Conservation (phyloP, 1,139 yeast species). For the Nakaseomyces bracarensis region DNA sequence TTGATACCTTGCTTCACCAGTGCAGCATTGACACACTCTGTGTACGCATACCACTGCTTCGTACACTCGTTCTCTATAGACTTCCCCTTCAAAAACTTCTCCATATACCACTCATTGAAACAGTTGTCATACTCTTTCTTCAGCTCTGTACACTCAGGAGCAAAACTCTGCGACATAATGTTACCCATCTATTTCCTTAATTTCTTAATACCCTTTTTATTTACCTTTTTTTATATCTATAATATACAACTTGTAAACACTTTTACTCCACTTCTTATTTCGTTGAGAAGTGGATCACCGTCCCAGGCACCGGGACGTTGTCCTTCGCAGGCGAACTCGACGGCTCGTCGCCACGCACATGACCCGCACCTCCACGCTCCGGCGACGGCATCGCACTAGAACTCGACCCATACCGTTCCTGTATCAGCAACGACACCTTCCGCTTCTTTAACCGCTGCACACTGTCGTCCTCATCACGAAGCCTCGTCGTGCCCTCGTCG, state of each 20-base stretch:
- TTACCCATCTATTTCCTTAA: constrained; percentile 55
- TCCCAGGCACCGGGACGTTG: constrained; percentile 16
- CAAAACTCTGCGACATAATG: constrained; percentile 82
- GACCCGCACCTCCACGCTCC: constrained; percentile 11
- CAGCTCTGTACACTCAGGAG: constrained; percentile 89
- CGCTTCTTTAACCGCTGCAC: constrained; percentile 27
- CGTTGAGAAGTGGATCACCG: constrained; percentile 21
- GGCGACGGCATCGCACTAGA: constrained; percentile 27
- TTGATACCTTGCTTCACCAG: constrained; percentile 30
- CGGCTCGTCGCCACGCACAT: constrained; percentile 15
- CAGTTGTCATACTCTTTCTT: constrained; percentile 85
- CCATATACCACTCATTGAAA: constrained; percentile 93
- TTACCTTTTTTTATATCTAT: not conserved
- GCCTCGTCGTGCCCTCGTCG: constrained; percentile 19
- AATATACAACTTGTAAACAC: not conserved
- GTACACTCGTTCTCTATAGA: constrained; percentile 76
- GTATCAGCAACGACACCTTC: constrained; percentile 28
- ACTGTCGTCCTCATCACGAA: constrained; percentile 20
- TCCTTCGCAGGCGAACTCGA: constrained; percentile 8
- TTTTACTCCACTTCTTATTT: not conserved
- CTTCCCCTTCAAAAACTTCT: constrained; percentile 42
- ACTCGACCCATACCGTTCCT: constrained; percentile 30
- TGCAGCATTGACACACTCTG: constrained; percentile 67
- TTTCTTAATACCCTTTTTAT: constrained; percentile 1
- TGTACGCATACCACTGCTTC: constrained; percentile 79